Base-by-base conservation (phyloP, 345 rosid genomes). In the Toxicodendron radicans region DNA sequence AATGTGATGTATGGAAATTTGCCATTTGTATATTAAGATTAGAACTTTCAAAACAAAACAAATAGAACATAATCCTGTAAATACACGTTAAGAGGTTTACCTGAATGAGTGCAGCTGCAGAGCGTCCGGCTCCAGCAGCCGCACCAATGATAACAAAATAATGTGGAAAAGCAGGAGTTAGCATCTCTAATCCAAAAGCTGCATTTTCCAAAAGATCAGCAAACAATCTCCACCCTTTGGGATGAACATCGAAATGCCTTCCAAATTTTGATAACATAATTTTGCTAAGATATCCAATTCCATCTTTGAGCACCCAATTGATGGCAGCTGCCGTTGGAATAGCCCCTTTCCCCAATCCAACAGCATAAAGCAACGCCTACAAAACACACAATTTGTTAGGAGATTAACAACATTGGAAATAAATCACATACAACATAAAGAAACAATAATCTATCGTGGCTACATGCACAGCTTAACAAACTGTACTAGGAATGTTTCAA, bases 251-350 rank as follows among this genome's bases (percentile, higher is more conserved):
- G 64, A 95, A 95, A 83, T 95, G 96, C 27, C 98, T 88, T 27
- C 99, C 99, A 5, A 85, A 93, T 78, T 95, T 93, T 11, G 97
- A 95, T 59, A 95, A 65, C 84, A 90, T 78, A 17, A 95, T 95
- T 79, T 95, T 95, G 80, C 98, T 95, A 64, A 95, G 84, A 82
- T 95, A 93, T 52, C 98, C 98, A 75, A 95, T 91, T 60, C 98
- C 97, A 87, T 95, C 98, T 85, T 91, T 95, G 27, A 95, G 93
- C 54, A 91, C 98, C 99, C 98, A 95, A 76, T 95, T 93, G 62
- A 95, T 87, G 48, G 98, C 97, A 82, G 98, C 99, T 20, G 97
- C 99, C 0, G 89, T 88, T 51, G 99, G 99, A 67, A 95, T 95
- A 23, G 97, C 96, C 77, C 99, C 98, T 81, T 91, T 95, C 61